These are phyloP conservation scores for Collybia nuda DNA, from an alignment of 768 basidiomycete species.

Conservation along the genomic window DNA sequence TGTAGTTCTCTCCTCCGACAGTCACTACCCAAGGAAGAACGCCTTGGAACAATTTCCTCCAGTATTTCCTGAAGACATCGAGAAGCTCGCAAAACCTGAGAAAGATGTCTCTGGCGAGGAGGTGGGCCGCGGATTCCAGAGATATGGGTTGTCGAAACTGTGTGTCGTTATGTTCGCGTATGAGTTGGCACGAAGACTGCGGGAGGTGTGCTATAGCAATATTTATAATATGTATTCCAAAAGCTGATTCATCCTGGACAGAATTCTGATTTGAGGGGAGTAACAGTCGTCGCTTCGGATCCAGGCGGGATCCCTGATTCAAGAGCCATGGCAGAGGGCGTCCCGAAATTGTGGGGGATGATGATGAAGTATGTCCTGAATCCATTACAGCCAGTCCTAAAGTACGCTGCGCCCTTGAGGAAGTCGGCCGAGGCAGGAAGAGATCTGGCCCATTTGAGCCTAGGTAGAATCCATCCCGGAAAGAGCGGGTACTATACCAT, in stretches of 20 bases:
- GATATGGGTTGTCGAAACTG: constrained; percentile 7
- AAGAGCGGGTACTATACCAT: not conserved
- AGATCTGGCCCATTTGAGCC: not conserved
- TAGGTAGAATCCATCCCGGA: not conserved
- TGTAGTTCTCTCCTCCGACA: constrained; percentile 8
- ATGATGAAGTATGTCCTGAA: constrained; percentile 6
- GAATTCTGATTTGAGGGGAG: not conserved
- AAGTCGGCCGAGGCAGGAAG: constrained; percentile 2
- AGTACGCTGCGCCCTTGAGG: not conserved
- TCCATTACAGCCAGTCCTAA: not conserved
- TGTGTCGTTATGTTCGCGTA: constrained; percentile 7
- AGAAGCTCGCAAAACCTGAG: not conserved
- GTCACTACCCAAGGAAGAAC: constrained; percentile 2
- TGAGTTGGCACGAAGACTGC: constrained; percentile 6
- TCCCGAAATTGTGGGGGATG: constrained; percentile 1
- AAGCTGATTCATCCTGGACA: not conserved
- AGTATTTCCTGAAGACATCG: not conserved
- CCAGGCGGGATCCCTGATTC: constrained; percentile 6
- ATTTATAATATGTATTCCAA: too few species aligned
- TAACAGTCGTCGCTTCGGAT: constrained; percentile 4
- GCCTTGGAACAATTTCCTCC: constrained; percentile 6
- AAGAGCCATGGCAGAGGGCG: not conserved
- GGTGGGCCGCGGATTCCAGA: constrained; percentile 6
- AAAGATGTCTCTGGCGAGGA: not conserved
- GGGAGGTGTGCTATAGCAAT: not conserved